Evolutionary conservation across 176 grass and related monocot species (phyloP).

Genomic region (Stipa capillata): DNA sequence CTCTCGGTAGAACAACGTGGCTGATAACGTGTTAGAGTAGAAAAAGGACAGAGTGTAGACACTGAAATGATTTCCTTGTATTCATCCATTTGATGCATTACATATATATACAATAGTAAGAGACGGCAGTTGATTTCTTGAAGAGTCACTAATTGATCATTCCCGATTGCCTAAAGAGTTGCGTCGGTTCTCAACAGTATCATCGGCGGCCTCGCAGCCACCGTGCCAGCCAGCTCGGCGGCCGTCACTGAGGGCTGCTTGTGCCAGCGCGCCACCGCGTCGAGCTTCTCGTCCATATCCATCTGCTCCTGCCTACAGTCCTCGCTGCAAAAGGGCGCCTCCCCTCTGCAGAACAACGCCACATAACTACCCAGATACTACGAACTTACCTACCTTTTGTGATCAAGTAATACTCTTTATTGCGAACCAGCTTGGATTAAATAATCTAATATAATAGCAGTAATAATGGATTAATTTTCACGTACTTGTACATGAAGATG

Average conservation of each 20-base stretch:
- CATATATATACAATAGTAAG: too few species aligned
- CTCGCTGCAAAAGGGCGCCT: slow-evolving; percentile 63
- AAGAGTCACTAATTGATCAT: too few species aligned
- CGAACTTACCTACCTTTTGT: not conserved
- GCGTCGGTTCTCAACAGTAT: too few species aligned
- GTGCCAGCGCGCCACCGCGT: slow-evolving; percentile 28
- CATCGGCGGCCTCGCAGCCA: not conserved
- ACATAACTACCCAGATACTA: not conserved
- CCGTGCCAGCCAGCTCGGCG: not conserved
- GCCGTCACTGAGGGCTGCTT: not conserved
- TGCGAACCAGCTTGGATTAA: not conserved
- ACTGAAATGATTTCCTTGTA: too few species aligned
- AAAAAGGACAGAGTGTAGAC: too few species aligned
- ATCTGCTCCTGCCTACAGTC: slow-evolving; percentile 54
- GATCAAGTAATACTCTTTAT: not conserved
- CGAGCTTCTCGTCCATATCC: slow-evolving; percentile 51
- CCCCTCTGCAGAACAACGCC: slow-evolving; percentile 30
- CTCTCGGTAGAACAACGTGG: too few species aligned
- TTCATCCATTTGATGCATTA: too few species aligned
- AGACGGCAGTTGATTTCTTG: too few species aligned
- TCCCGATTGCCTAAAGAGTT: too few species aligned
- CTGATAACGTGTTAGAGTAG: too few species aligned
- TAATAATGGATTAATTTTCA: not conserved
- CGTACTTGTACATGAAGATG: slow-evolving; percentile 83
- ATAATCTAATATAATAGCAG: not conserved